Evolutionary conservation across 2,329 filamentous ascomycete genomes (phyloP).

Genomic region (Trichoderma brevicompactum): DNA sequence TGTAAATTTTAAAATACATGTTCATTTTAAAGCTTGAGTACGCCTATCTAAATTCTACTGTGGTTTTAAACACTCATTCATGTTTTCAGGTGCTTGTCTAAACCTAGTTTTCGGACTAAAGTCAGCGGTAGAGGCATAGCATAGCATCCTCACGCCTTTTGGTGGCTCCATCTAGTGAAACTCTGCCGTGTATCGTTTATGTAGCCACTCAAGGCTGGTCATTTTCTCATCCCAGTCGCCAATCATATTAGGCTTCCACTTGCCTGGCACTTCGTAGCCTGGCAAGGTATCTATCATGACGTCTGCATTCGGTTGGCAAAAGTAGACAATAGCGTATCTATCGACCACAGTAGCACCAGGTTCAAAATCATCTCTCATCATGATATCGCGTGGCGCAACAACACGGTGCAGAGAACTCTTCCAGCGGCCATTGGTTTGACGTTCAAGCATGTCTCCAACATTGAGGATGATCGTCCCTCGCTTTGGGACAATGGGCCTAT

Average conservation of each 20-base stretch:
- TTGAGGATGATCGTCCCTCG: background rate
- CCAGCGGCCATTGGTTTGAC: slow-evolving; percentile 6
- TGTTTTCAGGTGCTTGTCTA: too few species aligned
- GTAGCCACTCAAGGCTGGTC: background rate
- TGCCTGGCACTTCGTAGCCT: background rate
- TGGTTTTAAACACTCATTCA: too few species aligned
- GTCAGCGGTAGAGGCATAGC: too few species aligned
- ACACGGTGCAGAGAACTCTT: slow-evolving; percentile 11
- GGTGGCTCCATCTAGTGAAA: background rate
- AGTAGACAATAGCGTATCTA: background rate
- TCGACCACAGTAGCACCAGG: slow-evolving; percentile 4
- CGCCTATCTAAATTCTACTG: too few species aligned
- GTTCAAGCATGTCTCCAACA: slow-evolving; percentile 4
- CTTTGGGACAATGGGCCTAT: slow-evolving; percentile 8
- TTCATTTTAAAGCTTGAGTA: too few species aligned
- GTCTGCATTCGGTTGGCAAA: too few species aligned
- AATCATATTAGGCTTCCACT: slow-evolving; percentile 8
- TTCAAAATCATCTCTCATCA: background rate
- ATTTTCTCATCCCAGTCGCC: background rate
- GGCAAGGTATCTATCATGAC: too few species aligned
- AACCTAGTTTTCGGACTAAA: too few species aligned
- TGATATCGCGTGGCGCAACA: background rate
- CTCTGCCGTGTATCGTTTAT: background rate
- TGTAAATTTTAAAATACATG: too few species aligned
- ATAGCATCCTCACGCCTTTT: too few species aligned